phyloP scores from a whole-genome alignment of 805 yeast genomes.

The Candida glaebosa region DNA sequence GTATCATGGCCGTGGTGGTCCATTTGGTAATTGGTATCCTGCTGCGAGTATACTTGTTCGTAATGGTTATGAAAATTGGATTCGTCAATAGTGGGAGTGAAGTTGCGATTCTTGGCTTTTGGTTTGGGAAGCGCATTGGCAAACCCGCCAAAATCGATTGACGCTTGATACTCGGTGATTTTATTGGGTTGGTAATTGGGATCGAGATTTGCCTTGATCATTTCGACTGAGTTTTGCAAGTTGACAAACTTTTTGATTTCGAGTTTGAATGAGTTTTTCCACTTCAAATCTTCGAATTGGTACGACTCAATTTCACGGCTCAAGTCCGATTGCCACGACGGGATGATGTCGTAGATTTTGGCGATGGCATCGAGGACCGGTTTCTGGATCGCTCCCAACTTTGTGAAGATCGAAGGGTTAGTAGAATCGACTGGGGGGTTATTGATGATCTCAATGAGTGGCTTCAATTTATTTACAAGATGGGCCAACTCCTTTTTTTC shows the following conservation, averaged over 20 bases:
- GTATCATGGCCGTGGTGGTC: constrained; percentile 3
- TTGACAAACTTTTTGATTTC: constrained; percentile 29
- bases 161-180: constrained; percentile 34
- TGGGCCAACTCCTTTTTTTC: constrained; percentile 22
- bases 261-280: constrained; percentile 26
- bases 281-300: constrained; percentile 25
- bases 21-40: constrained; percentile 1
- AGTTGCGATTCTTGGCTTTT: neutral
- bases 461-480: constrained; percentile 18
- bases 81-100: neutral
- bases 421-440: constrained; percentile 8
- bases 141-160: constrained; percentile 38
- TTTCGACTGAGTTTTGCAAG: constrained; percentile 25
- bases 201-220: constrained; percentile 20
- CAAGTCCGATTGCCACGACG: constrained; percentile 34
- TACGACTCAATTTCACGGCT: constrained; percentile 22
- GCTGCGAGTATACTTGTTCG: constrained; percentile 13
- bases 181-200: constrained; percentile 27
- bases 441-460: constrained; percentile 22
- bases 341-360: constrained; percentile 23
- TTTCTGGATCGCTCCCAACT: constrained; percentile 27
- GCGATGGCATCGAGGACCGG: constrained; percentile 23
- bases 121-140: constrained; percentile 20
- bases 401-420: constrained; percentile 18
- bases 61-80: constrained; percentile 11